A percentile compares a stretch with the other conserved stretches of the same genome.
These are phyloP conservation scores for Solanum chiquidenum DNA, from an alignment of 257 asterid genomes.

Conservation along the genomic window DNA sequence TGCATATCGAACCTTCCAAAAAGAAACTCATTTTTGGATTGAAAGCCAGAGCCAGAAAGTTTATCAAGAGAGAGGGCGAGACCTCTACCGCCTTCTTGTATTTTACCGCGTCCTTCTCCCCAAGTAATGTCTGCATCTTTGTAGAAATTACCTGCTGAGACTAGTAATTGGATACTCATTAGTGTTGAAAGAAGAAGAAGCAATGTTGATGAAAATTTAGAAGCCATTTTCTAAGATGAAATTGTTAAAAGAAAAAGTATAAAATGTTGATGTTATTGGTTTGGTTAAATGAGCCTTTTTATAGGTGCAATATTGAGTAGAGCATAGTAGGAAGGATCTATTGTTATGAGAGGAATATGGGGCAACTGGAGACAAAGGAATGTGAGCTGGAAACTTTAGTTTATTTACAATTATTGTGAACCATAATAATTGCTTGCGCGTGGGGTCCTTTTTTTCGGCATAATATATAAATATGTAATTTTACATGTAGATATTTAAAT, in stretches of 20 bases:
- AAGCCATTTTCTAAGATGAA: background rate
- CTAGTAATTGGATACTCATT: background rate
- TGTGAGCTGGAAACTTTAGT: background rate
- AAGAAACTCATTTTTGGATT: background rate
- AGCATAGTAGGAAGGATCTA: background rate
- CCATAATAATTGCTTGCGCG: background rate
- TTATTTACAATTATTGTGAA: background rate
- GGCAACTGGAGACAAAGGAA: background rate
- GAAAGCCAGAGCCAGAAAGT: background rate
- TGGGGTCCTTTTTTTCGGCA: background rate
- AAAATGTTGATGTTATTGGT: background rate
- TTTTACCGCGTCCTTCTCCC: background rate
- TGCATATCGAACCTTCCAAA: background rate
- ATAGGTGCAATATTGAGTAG: background rate
- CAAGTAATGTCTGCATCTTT: background rate
- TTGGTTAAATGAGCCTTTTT: background rate
- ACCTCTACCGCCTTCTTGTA: background rate
- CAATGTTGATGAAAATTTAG: background rate
- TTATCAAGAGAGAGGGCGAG: background rate
- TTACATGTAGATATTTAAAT: too few relatives aligned
- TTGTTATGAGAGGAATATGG: background rate
- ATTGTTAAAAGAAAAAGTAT: background rate
- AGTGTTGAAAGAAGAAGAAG: background rate
- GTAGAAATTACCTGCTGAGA: slow-evolving; percentile 6
- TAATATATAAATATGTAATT: too few relatives aligned